These are phyloP conservation scores for Smittium culicis DNA, from an alignment of 371 early-diverging fungal genomes.

Conservation along the genomic window DNA sequence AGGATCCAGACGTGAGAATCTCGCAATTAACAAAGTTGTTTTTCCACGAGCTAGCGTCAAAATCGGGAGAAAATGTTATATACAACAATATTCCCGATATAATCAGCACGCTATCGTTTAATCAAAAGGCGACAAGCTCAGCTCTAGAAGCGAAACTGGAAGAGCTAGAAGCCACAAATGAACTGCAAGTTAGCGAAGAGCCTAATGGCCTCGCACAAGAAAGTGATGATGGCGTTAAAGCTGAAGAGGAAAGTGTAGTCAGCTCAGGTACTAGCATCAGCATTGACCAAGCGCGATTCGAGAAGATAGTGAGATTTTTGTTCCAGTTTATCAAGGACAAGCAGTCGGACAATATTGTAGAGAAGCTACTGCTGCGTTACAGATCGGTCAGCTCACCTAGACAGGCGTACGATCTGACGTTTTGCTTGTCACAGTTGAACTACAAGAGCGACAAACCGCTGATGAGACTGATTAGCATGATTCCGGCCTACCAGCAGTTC, in stretches of 20 bases:
- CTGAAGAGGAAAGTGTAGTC: slow-evolving; percentile 24
- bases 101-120: slow-evolving; percentile 55
- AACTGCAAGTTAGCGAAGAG: too few relatives aligned
- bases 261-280: slow-evolving; percentile 37
- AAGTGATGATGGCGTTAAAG: too few relatives aligned
- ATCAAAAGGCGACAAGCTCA: not conserved
- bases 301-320: slow-evolving; percentile 80
- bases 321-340: slow-evolving; percentile 88
- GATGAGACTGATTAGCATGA: slow-evolving; percentile 60
- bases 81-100: slow-evolving; percentile 97
- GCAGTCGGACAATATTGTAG: slow-evolving; percentile 83
- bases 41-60: slow-evolving; percentile 85
- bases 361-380: slow-evolving; percentile 88
- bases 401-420: slow-evolving; percentile 80
- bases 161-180: not conserved
- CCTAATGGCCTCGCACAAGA: too few relatives aligned
- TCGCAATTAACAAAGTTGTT: slow-evolving; percentile 82
- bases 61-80: slow-evolving; percentile 75
- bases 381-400: slow-evolving; percentile 52
- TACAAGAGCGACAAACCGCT: slow-evolving; percentile 72
- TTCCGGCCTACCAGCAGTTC: slow-evolving; percentile 76
- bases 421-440: slow-evolving; percentile 72
- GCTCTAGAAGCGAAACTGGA: not conserved
- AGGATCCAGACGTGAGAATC: slow-evolving; percentile 72
- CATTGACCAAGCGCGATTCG: slow-evolving; percentile 64